These are phyloP conservation scores for Blastomyces gilchristii DNA, from an alignment of 2,329 filamentous ascomycete species.

Conservation along the genomic window DNA sequence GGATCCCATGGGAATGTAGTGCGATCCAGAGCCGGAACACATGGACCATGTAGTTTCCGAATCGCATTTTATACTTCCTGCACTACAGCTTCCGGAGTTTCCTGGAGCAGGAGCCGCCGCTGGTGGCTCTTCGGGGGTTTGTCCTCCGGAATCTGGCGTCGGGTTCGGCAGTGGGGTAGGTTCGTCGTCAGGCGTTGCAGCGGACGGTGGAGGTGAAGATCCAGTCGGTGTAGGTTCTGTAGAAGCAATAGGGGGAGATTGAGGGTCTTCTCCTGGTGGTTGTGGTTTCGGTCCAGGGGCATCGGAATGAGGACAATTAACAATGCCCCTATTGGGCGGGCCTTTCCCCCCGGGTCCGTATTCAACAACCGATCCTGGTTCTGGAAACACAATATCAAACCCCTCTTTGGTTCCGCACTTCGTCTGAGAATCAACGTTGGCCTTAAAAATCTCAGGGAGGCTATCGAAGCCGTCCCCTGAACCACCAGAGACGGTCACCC, in stretches of 20 bases:
- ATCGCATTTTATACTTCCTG: conserved; percentile 13
- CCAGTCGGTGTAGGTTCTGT: neutral
- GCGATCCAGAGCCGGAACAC: conserved; percentile 5
- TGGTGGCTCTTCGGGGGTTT: neutral
- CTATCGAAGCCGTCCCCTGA: conserved; percentile 6
- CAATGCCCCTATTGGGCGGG: neutral
- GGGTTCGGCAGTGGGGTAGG: neutral
- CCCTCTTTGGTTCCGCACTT: conserved; percentile 11
- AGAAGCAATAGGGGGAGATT: conserved; percentile 2
- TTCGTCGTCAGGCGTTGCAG: neutral
- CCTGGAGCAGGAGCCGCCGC: neutral
- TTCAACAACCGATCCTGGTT: conserved; percentile 12
- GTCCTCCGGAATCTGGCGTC: neutral
- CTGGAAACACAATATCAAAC: conserved; percentile 11
- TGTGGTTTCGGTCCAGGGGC: neutral
- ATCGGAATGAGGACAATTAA: neutral
- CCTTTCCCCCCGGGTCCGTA: conserved; percentile 8
- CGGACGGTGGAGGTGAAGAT: neutral
- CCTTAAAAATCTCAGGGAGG: conserved; percentile 11
- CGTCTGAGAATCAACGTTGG: conserved; percentile 9
- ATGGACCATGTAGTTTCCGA: conserved; percentile 11
- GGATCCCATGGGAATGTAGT: conserved; percentile 11
- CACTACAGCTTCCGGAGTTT: conserved; percentile 1
- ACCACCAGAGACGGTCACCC: conserved; percentile 48
- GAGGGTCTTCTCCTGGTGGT: neutral